Percentiles rank a stretch among this genome's conserved stretches.
phyloP scores from a whole-genome alignment of 2,329 filamentous ascomycete genomes.

The Fusarium sp. region DNA sequence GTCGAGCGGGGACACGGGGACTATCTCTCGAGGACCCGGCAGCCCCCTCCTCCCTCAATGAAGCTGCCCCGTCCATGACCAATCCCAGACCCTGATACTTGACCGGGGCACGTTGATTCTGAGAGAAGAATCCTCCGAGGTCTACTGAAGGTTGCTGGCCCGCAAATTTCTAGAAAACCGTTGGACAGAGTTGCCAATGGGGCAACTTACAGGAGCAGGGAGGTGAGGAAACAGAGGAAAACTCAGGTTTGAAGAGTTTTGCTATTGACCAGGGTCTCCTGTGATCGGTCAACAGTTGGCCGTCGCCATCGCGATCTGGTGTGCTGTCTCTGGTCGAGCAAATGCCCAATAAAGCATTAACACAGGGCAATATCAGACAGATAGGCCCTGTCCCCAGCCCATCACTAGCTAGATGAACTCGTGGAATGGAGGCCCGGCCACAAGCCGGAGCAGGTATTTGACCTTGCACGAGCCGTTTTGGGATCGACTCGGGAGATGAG shows the following conservation, averaged over 20 bases:
- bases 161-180: conserved; percentile 55
- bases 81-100: conserved; percentile 47
- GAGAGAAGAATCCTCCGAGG: conserved; percentile 54
- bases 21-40: conserved; percentile 50
- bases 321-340: conserved; percentile 5
- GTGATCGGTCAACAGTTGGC: conserved; percentile 23
- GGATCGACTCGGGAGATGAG: conserved; percentile 47
- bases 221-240: conserved; percentile 48
- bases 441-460: conserved; percentile 38
- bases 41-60: conserved; percentile 49
- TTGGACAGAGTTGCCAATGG: conserved; percentile 47
- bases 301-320: conserved; percentile 24
- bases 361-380: conserved; percentile 36
- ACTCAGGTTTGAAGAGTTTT: conserved; percentile 49
- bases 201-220: conserved; percentile 42
- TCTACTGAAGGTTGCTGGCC: conserved; percentile 47
- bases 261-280: conserved; percentile 44
- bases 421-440: conserved; percentile 36
- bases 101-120: conserved; percentile 49
- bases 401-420: conserved; percentile 21
- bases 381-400: conserved; percentile 28
- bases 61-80: conserved; percentile 42
- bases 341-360: conserved; percentile 40
- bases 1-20: conserved; percentile 52
- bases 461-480: conserved; percentile 36